A percentile compares a stretch with the other conserved stretches of the same genome.
These are phyloP conservation scores for Globisporangium acanthophoron DNA, from an alignment of 352 stramenopile genomes.

Conservation along the genomic window DNA sequence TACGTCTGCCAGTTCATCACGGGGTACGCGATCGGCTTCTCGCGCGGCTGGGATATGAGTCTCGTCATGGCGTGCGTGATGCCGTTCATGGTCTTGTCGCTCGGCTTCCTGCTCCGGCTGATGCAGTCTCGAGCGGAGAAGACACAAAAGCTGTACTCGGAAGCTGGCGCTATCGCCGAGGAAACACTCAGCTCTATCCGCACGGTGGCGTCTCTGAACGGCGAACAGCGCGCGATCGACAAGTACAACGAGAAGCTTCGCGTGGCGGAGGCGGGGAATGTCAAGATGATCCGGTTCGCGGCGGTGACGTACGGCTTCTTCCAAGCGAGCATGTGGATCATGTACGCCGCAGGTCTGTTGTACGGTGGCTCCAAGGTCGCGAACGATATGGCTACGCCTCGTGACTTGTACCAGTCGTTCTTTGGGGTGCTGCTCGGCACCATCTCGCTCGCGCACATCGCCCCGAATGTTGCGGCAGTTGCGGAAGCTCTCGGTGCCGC, in stretches of 20 bases:
- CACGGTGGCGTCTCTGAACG: constrained; percentile 19
- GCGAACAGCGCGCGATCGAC: constrained; percentile 14
- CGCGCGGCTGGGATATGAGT: constrained; percentile 19
- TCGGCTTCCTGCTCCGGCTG: constrained; percentile 17
- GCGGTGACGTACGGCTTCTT: constrained; percentile 16
- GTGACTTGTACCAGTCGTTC: constrained; percentile 39
- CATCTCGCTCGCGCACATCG: constrained; percentile 35
- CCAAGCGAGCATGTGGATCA: constrained; percentile 33
- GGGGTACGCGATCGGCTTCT: constrained; percentile 22
- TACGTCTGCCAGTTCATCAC: not conserved
- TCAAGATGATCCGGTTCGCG: constrained; percentile 12
- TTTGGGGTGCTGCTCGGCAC: constrained; percentile 49
- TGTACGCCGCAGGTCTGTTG: constrained; percentile 44
- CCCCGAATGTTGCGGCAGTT: constrained; percentile 42
- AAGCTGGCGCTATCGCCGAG: constrained; percentile 24
- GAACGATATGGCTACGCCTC: constrained; percentile 19
- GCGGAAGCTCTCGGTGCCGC: constrained; percentile 39
- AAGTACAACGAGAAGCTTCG: constrained; percentile 32
- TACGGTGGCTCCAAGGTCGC: constrained; percentile 40
- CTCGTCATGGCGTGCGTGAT: constrained; percentile 23
- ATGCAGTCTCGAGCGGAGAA: constrained; percentile 2
- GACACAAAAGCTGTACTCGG: constrained; percentile 17
- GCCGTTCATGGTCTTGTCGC: constrained; percentile 17
- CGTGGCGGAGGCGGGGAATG: constrained; percentile 33
- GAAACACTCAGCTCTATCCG: constrained; percentile 24